Evolutionary conservation across 441 rosid species (phyloP).

Genomic region (Cnidoscolus chayamansa): DNA sequence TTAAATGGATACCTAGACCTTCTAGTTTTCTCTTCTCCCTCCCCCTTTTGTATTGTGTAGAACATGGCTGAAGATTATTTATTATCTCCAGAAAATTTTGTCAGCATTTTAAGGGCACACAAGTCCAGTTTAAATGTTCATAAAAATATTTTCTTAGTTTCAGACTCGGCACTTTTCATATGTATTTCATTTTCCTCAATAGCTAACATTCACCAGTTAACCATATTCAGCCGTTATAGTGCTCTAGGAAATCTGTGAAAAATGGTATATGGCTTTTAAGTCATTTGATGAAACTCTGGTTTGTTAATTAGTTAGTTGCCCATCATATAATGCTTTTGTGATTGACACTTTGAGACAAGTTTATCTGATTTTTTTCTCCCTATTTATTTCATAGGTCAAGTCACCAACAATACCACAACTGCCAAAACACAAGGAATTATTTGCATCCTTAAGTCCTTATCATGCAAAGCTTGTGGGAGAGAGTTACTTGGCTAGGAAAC

Average conservation of each 20-base stretch:
- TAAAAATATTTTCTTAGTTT: background rate
- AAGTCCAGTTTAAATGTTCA: background rate
- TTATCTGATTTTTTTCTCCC: slow-evolving; percentile 7
- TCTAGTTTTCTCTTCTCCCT: too few relatives aligned
- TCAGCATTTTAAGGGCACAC: background rate
- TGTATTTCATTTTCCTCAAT: too few relatives aligned
- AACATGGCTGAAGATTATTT: background rate
- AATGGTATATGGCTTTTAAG: too few relatives aligned
- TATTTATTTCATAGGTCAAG: slow-evolving; percentile 53
- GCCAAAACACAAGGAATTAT: slow-evolving; percentile 71
- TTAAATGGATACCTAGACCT: background rate
- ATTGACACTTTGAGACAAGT: background rate
- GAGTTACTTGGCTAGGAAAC: slow-evolving; percentile 82
- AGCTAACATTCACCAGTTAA: too few relatives aligned
- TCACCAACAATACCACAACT: slow-evolving; percentile 73
- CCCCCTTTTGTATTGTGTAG: background rate
- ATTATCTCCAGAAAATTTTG: background rate
- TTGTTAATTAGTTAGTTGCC: background rate
- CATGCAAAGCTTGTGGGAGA: slow-evolving; percentile 93
- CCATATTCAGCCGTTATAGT: too few relatives aligned
- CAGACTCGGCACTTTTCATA: background rate
- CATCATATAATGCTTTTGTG: background rate
- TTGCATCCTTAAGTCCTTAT: slow-evolving; percentile 63
- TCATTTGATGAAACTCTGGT: too few relatives aligned
- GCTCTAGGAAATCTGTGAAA: too few relatives aligned